Percentiles rank a stretch among this genome's conserved stretches.
Evolutionary conservation across 2,329 filamentous ascomycete genomes (phyloP).

Genomic region (Podosphaera xanthii): DNA sequence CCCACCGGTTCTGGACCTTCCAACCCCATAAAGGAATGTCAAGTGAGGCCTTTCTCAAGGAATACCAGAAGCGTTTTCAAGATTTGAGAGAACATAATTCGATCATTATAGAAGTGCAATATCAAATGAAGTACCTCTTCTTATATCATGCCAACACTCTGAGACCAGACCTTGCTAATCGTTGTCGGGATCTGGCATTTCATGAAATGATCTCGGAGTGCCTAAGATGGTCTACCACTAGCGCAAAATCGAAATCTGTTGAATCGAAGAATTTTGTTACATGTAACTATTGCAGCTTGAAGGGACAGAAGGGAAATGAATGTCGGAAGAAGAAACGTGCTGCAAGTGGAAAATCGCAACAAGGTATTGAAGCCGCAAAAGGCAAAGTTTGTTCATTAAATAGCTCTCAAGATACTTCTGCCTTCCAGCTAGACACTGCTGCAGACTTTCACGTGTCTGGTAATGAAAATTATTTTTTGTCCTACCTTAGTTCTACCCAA

Average conservation of each 20-base stretch:
- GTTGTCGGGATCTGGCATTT: neutral
- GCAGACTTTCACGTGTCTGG: neutral
- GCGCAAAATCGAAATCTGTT: neutral
- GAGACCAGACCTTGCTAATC: neutral
- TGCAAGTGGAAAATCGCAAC: neutral
- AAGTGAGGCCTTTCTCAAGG: neutral
- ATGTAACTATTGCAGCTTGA: neutral
- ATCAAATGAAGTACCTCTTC: neutral
- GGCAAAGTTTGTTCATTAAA: neutral
- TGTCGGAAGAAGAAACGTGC: neutral
- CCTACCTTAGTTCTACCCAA: neutral
- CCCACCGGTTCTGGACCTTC: neutral
- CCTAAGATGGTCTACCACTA: neutral
- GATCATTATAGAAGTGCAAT: neutral
- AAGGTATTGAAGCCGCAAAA: neutral
- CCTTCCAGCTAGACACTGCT: neutral
- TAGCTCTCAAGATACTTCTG: neutral
- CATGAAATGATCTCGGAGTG: neutral
- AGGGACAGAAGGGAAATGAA: neutral
- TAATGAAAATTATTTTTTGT: neutral
- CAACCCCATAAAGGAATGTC: neutral
- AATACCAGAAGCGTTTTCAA: neutral
- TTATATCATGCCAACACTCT: neutral
- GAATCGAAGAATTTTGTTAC: neutral
- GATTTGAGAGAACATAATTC: neutral